These are phyloP conservation scores for Mycena sp. DNA, from an alignment of 1,284 basidiomycete genomes.

Conservation along the genomic window DNA sequence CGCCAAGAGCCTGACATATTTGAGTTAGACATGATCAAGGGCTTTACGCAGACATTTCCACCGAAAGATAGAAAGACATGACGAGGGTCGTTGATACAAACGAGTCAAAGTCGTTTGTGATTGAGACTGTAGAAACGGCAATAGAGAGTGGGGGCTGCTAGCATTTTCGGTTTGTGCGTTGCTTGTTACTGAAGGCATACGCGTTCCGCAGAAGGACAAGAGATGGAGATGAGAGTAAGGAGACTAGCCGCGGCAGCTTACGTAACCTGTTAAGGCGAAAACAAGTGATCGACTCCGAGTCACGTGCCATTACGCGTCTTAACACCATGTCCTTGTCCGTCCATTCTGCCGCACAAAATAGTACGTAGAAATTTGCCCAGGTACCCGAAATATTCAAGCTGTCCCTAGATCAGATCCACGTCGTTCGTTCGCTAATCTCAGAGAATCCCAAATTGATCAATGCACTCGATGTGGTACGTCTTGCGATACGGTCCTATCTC, in stretches of 20 bases:
- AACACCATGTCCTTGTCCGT: slow-evolving; percentile 50
- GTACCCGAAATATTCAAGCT: slow-evolving; percentile 10
- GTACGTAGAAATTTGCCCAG: slow-evolving; percentile 49
- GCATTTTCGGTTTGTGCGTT: neutral
- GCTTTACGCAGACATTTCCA: slow-evolving; percentile 42
- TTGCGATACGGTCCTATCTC: neutral
- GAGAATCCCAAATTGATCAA: slow-evolving; percentile 77
- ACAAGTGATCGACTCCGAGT: neutral
- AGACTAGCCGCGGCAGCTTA: too few relatives aligned
- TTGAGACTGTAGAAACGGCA: slow-evolving; percentile 88
- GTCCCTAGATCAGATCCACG: slow-evolving; percentile 75
- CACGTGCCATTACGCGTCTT: too few relatives aligned
- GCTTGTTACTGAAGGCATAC: too few relatives aligned
- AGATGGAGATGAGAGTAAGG: too few relatives aligned
- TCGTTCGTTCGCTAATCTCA: slow-evolving; percentile 75
- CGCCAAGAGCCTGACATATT: slow-evolving; percentile 74
- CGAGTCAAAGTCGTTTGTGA: slow-evolving; percentile 86
- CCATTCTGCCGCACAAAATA: slow-evolving; percentile 74
- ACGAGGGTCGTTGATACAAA: slow-evolving; percentile 90
- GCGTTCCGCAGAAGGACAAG: too few relatives aligned
- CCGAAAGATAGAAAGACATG: slow-evolving; percentile 95
- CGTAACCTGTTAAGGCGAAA: too few relatives aligned
- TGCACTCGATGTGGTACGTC: slow-evolving; percentile 71
- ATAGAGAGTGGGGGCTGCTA: slow-evolving; percentile 64
- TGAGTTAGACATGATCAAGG: slow-evolving; percentile 23